Base-by-base conservation (phyloP, 129 eudicot species). In the Saussurea involucrata region DNA sequence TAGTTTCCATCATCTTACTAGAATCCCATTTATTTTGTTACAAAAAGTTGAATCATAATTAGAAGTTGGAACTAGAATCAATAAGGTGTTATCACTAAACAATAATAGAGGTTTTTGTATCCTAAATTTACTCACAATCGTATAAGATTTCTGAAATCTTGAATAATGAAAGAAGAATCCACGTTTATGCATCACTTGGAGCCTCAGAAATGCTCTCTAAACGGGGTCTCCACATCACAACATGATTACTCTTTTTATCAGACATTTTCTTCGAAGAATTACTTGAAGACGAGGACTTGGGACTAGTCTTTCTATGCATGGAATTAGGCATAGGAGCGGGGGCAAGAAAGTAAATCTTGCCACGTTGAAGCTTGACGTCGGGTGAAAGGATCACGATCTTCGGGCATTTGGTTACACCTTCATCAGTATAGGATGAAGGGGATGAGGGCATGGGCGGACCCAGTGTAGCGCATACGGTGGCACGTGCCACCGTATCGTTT, bases 271-370 rank as follows among this genome's bases (percentile, higher is more conserved):
- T 82, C 72, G 28, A 76, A 53, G 61, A 74, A 9, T n/a, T n/a
- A n/a, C 67, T 61, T 20, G 83, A 77, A 42, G 78, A 63, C 8
- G 27, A 68, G 8, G 82, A 33, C 24, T 17, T 69, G 42, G 69
- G 3, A 31, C 86, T 64, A 1, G 63, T 32, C 69, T 83, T 74
- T 22, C 77, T 71, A 24, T 32, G 57, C 24, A 79, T 68, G 27
- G 81, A 25, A 10, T 85, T 18, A 9, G 87, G 29, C 10, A 22
- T 9, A 2, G 68, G 85, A 9, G 76, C 32, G 0, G 92, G 94
- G 82, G 87, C 87, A 74, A 92, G 97, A 49, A 92, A 89, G 66
- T 92, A 92, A 74, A 92, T 89, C 75, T 92, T 92, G 24, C 95
- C 97, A 3, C 90, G 83, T 71, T 85, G 95, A 17, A 92, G 92